Evolutionary conservation across 1,139 yeast species (phyloP).

Genomic region (Candida albicans): DNA sequence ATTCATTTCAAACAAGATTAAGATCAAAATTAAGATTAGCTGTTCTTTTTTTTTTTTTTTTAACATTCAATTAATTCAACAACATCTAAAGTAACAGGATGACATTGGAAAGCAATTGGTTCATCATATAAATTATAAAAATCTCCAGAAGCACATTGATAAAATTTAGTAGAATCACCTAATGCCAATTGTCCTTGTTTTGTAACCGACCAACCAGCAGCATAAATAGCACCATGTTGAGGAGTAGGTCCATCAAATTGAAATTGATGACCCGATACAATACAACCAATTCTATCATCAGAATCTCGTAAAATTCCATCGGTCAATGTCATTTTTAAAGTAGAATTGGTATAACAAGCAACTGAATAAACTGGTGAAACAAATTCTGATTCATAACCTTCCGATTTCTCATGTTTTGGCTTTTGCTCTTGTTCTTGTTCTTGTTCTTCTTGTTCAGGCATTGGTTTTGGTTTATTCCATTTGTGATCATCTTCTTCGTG

Average conservation of each 20-base stretch:
- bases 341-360: conserved; percentile 33
- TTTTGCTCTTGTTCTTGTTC: background rate
- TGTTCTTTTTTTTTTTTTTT: background rate
- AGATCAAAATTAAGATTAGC: background rate
- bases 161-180: conserved; percentile 36
- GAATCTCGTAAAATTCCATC: conserved; percentile 39
- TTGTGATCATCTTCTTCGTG: conserved; percentile 3
- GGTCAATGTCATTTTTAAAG: conserved; percentile 32
- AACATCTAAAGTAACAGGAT: conserved; percentile 37
- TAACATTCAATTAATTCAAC: conserved; percentile 38
- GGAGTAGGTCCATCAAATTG: conserved; percentile 51
- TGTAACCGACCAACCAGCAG: conserved; percentile 48
- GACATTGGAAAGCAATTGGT: conserved; percentile 33
- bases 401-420: background rate
- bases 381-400: conserved; percentile 11
- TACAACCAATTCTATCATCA: conserved; percentile 39
- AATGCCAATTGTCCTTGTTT: conserved; percentile 36
- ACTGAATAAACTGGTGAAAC: conserved; percentile 31
- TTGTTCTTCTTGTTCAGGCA: conserved; percentile 3
- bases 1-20: conserved; percentile 31
- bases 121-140: conserved; percentile 41
- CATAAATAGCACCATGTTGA: conserved; percentile 41
- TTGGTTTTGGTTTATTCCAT: background rate
- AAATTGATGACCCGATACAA: conserved; percentile 44
- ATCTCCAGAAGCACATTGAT: conserved; percentile 46